Percentiles rank a stretch among this genome's conserved stretches.
These are phyloP conservation scores for Teunomyces kruisii DNA, from an alignment of 805 yeast species.

Conservation along the genomic window DNA sequence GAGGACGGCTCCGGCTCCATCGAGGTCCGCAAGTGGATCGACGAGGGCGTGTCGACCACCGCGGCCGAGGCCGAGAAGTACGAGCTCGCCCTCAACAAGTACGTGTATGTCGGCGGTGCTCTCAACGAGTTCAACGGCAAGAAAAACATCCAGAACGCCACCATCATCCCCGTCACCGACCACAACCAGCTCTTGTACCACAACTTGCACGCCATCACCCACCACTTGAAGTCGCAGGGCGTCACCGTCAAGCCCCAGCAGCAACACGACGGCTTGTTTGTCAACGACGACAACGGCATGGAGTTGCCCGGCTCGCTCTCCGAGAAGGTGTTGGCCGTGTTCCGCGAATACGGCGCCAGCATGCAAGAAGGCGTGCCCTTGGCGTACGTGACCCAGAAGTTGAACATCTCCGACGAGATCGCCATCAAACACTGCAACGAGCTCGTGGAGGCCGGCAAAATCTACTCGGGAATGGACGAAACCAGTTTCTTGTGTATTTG, in stretches of 20 bases:
- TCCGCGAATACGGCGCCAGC: slow-evolving; percentile 49
- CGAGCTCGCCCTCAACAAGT: slow-evolving; percentile 48
- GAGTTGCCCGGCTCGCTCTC: slow-evolving; percentile 17
- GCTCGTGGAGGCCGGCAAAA: slow-evolving; percentile 65
- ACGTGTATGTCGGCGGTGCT: slow-evolving; percentile 54
- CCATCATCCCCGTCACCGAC: slow-evolving; percentile 55
- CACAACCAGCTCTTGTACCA: slow-evolving; percentile 71
- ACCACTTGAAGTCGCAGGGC: slow-evolving; percentile 55
- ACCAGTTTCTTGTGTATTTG: slow-evolving; percentile 16
- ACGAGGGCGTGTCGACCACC: slow-evolving; percentile 30
- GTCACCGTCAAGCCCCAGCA: slow-evolving; percentile 20
- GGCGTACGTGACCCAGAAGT: slow-evolving; percentile 55
- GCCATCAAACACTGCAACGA: slow-evolving; percentile 51
- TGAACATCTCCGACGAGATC: slow-evolving; percentile 49
- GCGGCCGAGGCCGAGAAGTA: slow-evolving; percentile 32
- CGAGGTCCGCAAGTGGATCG: slow-evolving; percentile 62
- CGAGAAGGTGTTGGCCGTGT: slow-evolving; percentile 50
- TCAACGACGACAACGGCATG: slow-evolving; percentile 17
- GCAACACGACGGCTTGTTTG: slow-evolving; percentile 29
- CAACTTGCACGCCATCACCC: slow-evolving; percentile 59
- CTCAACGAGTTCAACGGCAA: slow-evolving; percentile 60
- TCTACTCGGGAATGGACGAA: slow-evolving; percentile 71
- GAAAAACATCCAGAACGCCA: slow-evolving; percentile 63
- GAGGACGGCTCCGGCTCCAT: slow-evolving; percentile 74
- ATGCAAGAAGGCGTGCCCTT: slow-evolving; percentile 81